Evolutionary conservation across 306 rosid genomes (phyloP).

Genomic region (Rosa rugosa): DNA sequence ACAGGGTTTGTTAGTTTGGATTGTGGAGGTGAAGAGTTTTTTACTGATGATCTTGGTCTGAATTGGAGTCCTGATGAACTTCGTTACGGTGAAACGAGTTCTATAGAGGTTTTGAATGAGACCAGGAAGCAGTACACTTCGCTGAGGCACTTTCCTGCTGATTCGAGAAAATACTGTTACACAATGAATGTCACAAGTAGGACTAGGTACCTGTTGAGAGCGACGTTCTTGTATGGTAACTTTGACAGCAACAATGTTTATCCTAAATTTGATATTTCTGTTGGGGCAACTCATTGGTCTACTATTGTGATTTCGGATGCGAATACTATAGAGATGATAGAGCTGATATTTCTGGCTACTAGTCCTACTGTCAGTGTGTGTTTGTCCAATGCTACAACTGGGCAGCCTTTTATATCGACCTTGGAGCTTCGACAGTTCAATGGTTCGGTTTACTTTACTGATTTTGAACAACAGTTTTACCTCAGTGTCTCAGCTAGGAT

Average conservation of each 20-base stretch:
- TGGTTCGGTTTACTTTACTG: conserved; percentile 76
- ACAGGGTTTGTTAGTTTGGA: conserved; percentile 91
- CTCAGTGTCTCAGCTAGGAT: conserved; percentile 97
- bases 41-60: conserved; percentile 79
- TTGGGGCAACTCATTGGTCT: conserved; percentile 92
- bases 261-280: conserved; percentile 86
- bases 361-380: conserved; percentile 78
- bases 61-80: conserved; percentile 64
- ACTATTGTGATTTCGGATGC: conserved; percentile 93
- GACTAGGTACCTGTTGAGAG: conserved; percentile 84
- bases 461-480: conserved; percentile 59
- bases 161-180: conserved; percentile 91
- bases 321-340: conserved; percentile 50
- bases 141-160: conserved; percentile 80
- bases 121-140: conserved; percentile 69
- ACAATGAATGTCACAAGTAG: conserved; percentile 68
- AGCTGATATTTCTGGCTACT: conserved; percentile 83
- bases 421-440: conserved; percentile 97
- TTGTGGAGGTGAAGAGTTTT: conserved; percentile 77
- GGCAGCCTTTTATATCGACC: conserved; percentile 90
- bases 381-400: conserved; percentile 97
- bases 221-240: conserved; percentile 91
- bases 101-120: conserved; percentile 64
- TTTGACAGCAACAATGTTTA: conserved; percentile 82
- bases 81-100: conserved; percentile 54